Evolutionary conservation across 768 basidiomycete species (phyloP).

Genomic region (Russula emetica): DNA sequence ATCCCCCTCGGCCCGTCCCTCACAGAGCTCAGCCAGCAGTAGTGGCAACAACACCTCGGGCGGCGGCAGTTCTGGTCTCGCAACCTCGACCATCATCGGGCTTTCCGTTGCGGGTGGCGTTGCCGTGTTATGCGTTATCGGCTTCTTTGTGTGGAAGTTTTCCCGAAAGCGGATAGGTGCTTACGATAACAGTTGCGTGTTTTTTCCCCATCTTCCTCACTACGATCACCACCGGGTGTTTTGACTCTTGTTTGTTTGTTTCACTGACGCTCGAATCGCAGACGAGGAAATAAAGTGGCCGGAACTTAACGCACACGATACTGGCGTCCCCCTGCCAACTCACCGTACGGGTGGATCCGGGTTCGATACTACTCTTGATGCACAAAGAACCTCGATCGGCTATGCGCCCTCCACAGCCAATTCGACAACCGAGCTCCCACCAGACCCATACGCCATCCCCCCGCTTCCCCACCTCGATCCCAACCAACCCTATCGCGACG

Average conservation of each 20-base stretch:
- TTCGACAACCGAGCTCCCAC: conserved; percentile 44
- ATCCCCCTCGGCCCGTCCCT: conserved; percentile 25
- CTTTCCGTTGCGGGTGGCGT: conserved; percentile 79
- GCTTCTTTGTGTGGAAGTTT: conserved; percentile 83
- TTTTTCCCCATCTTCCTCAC: conserved; percentile 3
- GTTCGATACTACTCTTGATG: conserved; percentile 63
- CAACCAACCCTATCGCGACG: conserved; percentile 70
- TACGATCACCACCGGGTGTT: conserved; percentile 13
- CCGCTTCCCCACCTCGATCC: conserved; percentile 79
- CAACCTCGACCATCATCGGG: conserved; percentile 72
- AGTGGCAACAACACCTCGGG: conserved; percentile 16
- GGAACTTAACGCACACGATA: conserved; percentile 66
- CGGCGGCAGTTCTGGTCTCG: conserved; percentile 40
- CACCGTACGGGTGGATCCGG: conserved; percentile 67
- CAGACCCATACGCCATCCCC: conserved; percentile 78
- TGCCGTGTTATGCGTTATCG: conserved; percentile 63
- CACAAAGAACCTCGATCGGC: conserved; percentile 45
- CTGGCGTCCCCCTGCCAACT: conserved; percentile 51
- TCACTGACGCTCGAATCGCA: conserved; percentile 31
- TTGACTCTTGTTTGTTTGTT: no score
- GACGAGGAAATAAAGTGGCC: conserved; percentile 91
- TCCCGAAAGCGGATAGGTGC: conserved; percentile 66
- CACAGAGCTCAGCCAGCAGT: conserved; percentile 29
- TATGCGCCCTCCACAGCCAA: conserved; percentile 45
- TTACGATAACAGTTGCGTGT: conserved; percentile 71